Evolutionary conservation across 2,329 filamentous ascomycete species (phyloP).

Genomic region (Blastomyces gilchristii): DNA sequence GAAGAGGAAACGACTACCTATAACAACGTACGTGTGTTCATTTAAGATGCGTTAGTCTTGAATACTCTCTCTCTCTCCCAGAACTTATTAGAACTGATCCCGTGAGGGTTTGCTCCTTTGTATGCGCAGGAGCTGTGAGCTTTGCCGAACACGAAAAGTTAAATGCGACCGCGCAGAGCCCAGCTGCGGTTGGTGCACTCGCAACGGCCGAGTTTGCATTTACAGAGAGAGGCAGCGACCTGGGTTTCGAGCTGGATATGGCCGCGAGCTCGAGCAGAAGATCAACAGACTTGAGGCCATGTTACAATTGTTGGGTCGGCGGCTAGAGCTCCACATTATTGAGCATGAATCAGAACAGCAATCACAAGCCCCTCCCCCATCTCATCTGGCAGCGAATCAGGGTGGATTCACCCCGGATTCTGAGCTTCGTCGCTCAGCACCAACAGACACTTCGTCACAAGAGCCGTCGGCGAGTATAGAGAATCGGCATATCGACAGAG

Average conservation of each 20-base stretch:
- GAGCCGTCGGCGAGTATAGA: background rate
- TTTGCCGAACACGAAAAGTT: slow-evolving; percentile 4
- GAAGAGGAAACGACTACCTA: slow-evolving; percentile 5
- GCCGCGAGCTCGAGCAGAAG: slow-evolving; percentile 49
- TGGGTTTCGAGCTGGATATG: slow-evolving; percentile 52
- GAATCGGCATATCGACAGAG: background rate
- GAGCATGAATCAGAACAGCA: slow-evolving; percentile 5
- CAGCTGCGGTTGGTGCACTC: slow-evolving; percentile 60
- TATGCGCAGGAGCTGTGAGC: slow-evolving; percentile 3
- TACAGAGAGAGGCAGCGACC: slow-evolving; percentile 64
- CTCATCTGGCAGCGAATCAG: background rate
- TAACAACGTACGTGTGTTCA: slow-evolving; percentile 4
- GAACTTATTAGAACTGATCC: background rate
- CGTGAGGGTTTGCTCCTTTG: background rate
- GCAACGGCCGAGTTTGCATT: slow-evolving; percentile 56
- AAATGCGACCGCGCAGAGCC: slow-evolving; percentile 41
- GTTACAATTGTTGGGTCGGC: slow-evolving; percentile 5
- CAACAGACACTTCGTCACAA: background rate
- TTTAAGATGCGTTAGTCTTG: background rate
- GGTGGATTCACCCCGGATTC: background rate
- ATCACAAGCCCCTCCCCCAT: background rate
- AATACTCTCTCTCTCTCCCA: background rate
- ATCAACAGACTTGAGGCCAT: slow-evolving; percentile 45
- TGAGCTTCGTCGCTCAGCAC: background rate
- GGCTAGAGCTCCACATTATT: slow-evolving; percentile 3